Conservation (phyloP, 306 rosid genomes). For the Prunus salicina region DNA sequence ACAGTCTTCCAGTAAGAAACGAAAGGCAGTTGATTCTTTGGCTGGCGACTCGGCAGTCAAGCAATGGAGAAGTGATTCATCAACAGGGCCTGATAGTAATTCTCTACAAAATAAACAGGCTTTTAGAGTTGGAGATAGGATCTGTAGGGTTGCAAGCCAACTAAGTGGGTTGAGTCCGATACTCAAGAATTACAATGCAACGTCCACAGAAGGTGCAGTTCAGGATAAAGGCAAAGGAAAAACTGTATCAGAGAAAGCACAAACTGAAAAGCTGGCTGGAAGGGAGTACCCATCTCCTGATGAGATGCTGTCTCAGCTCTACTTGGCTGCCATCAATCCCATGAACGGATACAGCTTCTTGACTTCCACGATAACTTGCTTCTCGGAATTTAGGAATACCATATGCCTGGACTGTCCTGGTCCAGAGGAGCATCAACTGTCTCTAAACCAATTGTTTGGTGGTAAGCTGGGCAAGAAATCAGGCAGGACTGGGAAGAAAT, state of each 20-base stretch:
- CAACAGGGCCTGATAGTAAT: conserved; percentile 4
- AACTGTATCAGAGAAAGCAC: conserved; percentile 17
- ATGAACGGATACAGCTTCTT: conserved; percentile 21
- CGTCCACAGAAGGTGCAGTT: conserved; percentile 7
- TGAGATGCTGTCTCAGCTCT: conserved; percentile 47
- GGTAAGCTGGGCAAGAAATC: conserved; percentile 31
- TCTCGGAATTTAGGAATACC: conserved; percentile 44
- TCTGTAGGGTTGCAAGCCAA: conserved; percentile 45
- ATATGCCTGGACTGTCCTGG: conserved; percentile 23
- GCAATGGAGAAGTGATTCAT: not conserved
- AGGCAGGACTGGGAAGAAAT: conserved; percentile 20
- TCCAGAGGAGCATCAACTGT: conserved; percentile 29
- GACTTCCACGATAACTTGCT: conserved; percentile 29
- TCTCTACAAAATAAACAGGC: conserved; percentile 20
- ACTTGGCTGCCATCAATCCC: conserved; percentile 51
- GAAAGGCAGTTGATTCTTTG: conserved; percentile 25
- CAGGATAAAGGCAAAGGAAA: conserved; percentile 11
- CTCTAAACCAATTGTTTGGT: conserved; percentile 33
- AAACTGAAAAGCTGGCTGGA: conserved; percentile 13
- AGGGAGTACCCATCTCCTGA: conserved; percentile 28
- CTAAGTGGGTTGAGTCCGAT: conserved; percentile 42
- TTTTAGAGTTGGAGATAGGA: conserved; percentile 51
- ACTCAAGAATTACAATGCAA: conserved; percentile 28
- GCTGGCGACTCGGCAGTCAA: conserved; percentile 23
- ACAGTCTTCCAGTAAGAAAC: conserved; percentile 31